Percentiles rank a stretch among this genome's conserved stretches.
phyloP scores from a whole-genome alignment of 305 asterid genomes.

The Fraxinus greggii region DNA sequence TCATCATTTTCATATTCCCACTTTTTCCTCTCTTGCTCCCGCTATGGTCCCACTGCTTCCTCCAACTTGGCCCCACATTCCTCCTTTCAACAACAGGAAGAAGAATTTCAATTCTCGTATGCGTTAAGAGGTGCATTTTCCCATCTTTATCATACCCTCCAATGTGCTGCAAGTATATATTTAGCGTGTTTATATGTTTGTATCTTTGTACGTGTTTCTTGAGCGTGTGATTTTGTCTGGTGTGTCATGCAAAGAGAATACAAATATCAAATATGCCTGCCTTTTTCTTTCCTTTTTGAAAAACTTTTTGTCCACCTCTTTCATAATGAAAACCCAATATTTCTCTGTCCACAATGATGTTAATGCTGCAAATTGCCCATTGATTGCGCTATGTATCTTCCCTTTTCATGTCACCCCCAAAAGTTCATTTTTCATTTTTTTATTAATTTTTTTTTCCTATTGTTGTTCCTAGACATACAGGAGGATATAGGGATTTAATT shows the following conservation, averaged over 20 bases:
- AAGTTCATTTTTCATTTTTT: no score
- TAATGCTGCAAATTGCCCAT: conserved; percentile 49
- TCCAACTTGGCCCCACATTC: conserved; percentile 35
- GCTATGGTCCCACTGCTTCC: conserved; percentile 21
- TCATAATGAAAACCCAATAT: conserved; percentile 30
- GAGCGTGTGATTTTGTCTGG: conserved; percentile 29
- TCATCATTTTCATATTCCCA: conserved; percentile 6
- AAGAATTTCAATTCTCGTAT: conserved; percentile 26
- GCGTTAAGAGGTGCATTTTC: conserved; percentile 20
- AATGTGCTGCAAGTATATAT: background rate
- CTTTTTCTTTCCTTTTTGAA: conserved; percentile 27
- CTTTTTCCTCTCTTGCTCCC: conserved; percentile 21
- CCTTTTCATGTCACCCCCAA: conserved; percentile 32
- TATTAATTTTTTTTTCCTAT: conserved; percentile 24
- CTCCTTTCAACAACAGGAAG: background rate
- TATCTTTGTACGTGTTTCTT: conserved; percentile 19
- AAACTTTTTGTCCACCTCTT: conserved; percentile 28
- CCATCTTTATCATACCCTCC: background rate
- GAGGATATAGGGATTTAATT: background rate
- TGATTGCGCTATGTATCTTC: conserved; percentile 71
- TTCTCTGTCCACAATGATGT: conserved; percentile 34
- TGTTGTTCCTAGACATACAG: conserved; percentile 23
- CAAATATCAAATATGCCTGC: conserved; percentile 24
- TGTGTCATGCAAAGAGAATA: conserved; percentile 30
- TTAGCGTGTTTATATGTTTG: conserved; percentile 12